Evolutionary conservation across 75 land plant species (phyloP), one percentile per base, ranked within the genome.

Genomic region (Picea glauca): DNA sequence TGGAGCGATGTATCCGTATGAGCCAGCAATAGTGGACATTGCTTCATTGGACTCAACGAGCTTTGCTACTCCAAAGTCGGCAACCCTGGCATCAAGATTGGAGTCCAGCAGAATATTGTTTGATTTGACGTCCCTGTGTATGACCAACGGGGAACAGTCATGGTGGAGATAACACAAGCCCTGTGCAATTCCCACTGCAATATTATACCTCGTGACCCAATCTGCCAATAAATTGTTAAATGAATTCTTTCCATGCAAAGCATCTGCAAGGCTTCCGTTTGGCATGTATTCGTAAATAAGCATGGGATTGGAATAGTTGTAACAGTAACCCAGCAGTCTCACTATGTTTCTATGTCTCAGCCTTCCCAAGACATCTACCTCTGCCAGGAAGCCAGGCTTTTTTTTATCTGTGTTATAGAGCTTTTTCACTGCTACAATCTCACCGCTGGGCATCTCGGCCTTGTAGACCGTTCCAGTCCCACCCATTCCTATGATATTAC

Each of bases 1-100:
- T 60, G 95, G 97, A 80, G 97, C 97, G 18, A 94, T 94, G 88
- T 94, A 94, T 67, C 97, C 97, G 56, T 84, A 87, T 5, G 97
- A 91, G 30, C 97, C 97, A 50, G 93, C 94, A 11, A 94, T 88
- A 79, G 88, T 82, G 12, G 97, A 88, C 77, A 90, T 85, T 18
- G 91, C 81, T 82, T 92, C 89, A 26, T 94, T 83, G 84, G 84
- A 87, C 81, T 80, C 58, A 6, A 89, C 8, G 75, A 84, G 81
- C 82, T 83, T 84, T 23, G 97, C 97, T 21, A 94, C 79, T 54
- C 97, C 97, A 64, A 94, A 90, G 81, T 94, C 97, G 20, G 91
- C 94, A 14, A 94, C 80, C 70, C 90, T 81, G 32, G 97, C 91
- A 57, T 92, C 93, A 17, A 90, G 86, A 74, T 87, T 84, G 21